Conservation (phyloP, 305 asterid genomes). For the Fraxinus nigra region DNA sequence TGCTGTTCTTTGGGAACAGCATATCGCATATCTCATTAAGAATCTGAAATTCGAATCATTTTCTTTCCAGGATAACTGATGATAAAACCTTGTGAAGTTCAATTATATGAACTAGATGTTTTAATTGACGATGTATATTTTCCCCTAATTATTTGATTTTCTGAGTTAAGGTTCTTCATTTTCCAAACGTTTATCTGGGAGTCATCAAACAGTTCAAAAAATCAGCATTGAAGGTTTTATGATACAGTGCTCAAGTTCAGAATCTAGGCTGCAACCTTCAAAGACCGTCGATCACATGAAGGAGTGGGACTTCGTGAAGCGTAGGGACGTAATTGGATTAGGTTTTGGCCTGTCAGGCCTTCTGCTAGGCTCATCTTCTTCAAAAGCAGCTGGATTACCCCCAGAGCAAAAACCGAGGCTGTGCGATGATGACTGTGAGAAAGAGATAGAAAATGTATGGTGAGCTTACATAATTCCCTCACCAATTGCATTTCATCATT, state of each 20-base stretch:
- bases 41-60: not conserved
- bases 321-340: slow-evolving; percentile 51
- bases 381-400: slow-evolving; percentile 86
- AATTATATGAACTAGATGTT: not conserved
- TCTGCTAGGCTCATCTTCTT: slow-evolving; percentile 32
- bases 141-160: not conserved
- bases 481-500: slow-evolving; percentile 13
- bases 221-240: slow-evolving; percentile 21
- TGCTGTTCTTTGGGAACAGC: not conserved
- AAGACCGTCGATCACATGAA: slow-evolving; percentile 21
- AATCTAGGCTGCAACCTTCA: slow-evolving; percentile 25
- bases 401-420: slow-evolving; percentile 85
- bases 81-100: not conserved
- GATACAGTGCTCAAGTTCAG: slow-evolving; percentile 29
- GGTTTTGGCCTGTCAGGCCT: slow-evolving; percentile 52
- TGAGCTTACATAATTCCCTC: slow-evolving; percentile 61
- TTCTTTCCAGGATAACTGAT: not conserved
- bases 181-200: slow-evolving; percentile 28
- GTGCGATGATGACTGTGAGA: slow-evolving; percentile 75
- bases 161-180: slow-evolving; percentile 40
- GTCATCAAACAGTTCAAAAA: slow-evolving; percentile 31
- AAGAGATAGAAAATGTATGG: slow-evolving; percentile 99
- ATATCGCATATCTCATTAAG: not conserved
- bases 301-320: slow-evolving; percentile 36
- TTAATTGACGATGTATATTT: not conserved